phyloP scores from a whole-genome alignment of 1,139 yeast genomes.

The Yamadazyma buinensis region DNA sequence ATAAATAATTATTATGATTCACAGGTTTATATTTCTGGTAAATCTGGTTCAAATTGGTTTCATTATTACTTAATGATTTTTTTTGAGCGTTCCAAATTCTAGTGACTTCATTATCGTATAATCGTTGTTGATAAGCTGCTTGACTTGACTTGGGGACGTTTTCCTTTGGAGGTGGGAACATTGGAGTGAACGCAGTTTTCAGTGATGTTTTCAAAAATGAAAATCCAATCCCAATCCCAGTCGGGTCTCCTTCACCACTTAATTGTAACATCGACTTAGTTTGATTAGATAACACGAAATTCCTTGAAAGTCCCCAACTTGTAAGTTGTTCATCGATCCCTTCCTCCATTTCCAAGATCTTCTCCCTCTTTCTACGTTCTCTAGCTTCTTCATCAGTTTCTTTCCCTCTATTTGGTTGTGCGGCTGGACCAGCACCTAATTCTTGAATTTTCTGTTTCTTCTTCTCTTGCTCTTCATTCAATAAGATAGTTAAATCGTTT shows the following conservation, averaged over 20 bases:
- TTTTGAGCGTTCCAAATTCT: constrained; percentile 91
- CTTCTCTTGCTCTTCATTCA: constrained; percentile 17
- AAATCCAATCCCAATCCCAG: constrained; percentile 86
- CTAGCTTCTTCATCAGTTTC: constrained; percentile 19
- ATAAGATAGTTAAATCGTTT: constrained; percentile 47
- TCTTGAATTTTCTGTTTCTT: constrained; percentile 30
- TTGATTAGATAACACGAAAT: constrained; percentile 90
- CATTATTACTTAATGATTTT: constrained; percentile 51
- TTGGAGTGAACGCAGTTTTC: constrained; percentile 86
- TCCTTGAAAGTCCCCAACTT: constrained; percentile 90
- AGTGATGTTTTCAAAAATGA: constrained; percentile 90
- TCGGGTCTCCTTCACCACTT: constrained; percentile 96
- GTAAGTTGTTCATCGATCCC: constrained; percentile 82
- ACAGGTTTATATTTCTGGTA: constrained; percentile 40
- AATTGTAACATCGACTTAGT: constrained; percentile 96
- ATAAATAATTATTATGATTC: constrained; percentile 31
- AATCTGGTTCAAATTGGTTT: constrained; percentile 22
- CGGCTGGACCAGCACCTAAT: constrained; percentile 1
- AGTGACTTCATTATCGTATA: constrained; percentile 86
- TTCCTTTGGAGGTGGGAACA: constrained; percentile 45
- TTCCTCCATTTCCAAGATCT: constrained; percentile 36
- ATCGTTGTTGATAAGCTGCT: constrained; percentile 80
- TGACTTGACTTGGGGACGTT: constrained; percentile 44
- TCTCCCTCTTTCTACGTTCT: constrained; percentile 19
- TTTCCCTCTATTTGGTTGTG: constrained; percentile 6